Evolutionary conservation across 2,329 filamentous ascomycete species (phyloP), one percentile per base, ranked within the genome.

Genomic region (Fusarium siculi): DNA sequence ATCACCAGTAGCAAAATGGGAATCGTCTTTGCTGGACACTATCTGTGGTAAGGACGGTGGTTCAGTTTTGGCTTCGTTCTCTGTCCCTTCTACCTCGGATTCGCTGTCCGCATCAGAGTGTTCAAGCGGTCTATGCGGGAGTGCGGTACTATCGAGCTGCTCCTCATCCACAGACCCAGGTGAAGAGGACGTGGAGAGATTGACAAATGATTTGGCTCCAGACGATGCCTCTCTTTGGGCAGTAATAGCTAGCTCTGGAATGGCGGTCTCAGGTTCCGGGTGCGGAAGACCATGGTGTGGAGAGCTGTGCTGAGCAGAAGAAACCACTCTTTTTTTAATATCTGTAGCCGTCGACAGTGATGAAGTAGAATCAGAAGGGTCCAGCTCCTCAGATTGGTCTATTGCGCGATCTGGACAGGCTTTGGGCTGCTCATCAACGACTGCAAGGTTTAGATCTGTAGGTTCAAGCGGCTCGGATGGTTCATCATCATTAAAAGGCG

Each of bases 41-140:
- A 30, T 25, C 12, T 52, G 43, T 21, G 23, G 34, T 40, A 37
- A 32, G 6, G 46, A 40, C 30, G 23, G 21, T 36, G 18, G 34
- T 30, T 43, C 59, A 12, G 21, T 36, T 30, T 59, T 42, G 25
- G 34, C 34, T 30, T 43, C 44, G 28, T 34, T 43, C 23, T 72
- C 44, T 19, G 25, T 37, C 21, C 30, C 28, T 18, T 61, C 55
- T 43, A 16, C 52, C 44, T 72, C 47, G 15, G 53, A 36, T 25
- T 72, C 68, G 28, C 50, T 72, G 5, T 72, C 68, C 19, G 55
- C 25, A 30, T 69, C 63, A 15, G 42, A 49, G n/a, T 34, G 39
- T 16, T 40, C 44, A 19, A 19, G 39, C 11, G 32, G 23, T 49
- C n/a, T 34, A 44, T 46, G 40, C 2, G 34, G 44, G 11, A 36